Evolutionary conservation across 805 yeast species (phyloP).

Genomic region (Sugiyamaella qingdaonensis): DNA sequence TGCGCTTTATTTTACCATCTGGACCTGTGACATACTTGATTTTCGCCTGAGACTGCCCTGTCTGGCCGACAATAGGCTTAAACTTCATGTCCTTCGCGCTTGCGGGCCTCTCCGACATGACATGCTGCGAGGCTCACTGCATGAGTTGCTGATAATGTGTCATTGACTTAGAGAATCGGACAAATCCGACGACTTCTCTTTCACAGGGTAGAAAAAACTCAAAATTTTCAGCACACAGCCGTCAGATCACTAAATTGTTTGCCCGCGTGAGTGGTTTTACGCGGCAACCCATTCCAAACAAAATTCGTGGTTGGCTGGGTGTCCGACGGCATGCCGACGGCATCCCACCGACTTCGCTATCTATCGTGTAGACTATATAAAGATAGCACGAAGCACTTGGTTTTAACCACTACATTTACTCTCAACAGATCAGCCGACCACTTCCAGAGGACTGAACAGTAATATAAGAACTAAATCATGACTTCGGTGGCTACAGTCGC

Average conservation of each 20-base stretch:
- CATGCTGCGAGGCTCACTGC: no score
- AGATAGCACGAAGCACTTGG: neutral
- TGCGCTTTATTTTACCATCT: conserved; percentile 3
- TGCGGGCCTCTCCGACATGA: no score
- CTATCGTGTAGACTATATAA: neutral
- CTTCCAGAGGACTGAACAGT: neutral
- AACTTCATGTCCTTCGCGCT: neutral
- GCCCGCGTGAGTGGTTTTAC: no score
- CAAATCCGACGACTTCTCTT: no score
- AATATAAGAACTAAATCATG: neutral
- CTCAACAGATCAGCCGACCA: neutral
- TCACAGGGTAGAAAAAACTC: no score
- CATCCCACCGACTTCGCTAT: neutral
- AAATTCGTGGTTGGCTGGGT: neutral
- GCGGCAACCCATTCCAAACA: neutral
- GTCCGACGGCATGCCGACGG: neutral
- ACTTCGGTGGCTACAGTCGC: neutral
- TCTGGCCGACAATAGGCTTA: neutral
- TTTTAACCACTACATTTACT: neutral
- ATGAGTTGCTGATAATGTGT: no score
- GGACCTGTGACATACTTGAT: conserved; percentile 10
- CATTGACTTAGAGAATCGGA: no score
- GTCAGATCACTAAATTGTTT: no score
- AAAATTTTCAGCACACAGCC: no score
- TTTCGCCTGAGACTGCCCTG: neutral